phyloP scores from a whole-genome alignment of 805 yeast species.

The Yarrowia divulgata region DNA sequence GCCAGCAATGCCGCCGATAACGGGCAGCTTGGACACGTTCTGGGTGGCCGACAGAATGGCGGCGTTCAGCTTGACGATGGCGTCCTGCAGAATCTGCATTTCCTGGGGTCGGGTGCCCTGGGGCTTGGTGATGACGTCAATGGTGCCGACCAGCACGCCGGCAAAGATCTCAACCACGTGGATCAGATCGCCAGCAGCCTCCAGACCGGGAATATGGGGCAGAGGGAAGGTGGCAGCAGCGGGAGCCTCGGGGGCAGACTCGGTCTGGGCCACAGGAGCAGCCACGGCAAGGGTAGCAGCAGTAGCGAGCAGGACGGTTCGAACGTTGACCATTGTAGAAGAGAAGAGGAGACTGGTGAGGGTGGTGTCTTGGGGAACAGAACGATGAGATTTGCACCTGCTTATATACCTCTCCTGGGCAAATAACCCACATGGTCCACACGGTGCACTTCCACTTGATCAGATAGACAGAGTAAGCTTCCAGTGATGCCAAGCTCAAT shows the following conservation, averaged over 20 bases:
- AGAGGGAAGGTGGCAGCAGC: slow-evolving; percentile 20
- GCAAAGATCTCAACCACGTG: slow-evolving; percentile 30
- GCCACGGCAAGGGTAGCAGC: slow-evolving; percentile 21
- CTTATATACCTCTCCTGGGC: too few relatives aligned
- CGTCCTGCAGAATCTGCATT: slow-evolving; percentile 22
- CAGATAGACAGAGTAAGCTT: not conserved
- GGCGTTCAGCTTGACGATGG: slow-evolving; percentile 21
- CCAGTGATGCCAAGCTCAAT: not conserved
- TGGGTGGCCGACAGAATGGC: slow-evolving; percentile 18
- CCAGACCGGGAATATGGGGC: slow-evolving; percentile 30
- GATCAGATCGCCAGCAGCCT: slow-evolving; percentile 14
- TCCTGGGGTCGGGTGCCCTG: slow-evolving; percentile 34
- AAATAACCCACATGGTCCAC: too few relatives aligned
- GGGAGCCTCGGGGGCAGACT: not conserved
- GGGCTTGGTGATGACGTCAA: slow-evolving; percentile 31
- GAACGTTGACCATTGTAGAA: slow-evolving; percentile 14
- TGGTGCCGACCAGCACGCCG: slow-evolving; percentile 13
- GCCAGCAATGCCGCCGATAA: slow-evolving; percentile 26
- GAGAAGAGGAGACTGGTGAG: not conserved
- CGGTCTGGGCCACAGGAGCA: slow-evolving; percentile 12
- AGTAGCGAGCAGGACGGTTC: slow-evolving; percentile 6
- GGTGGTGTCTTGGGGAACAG: not conserved
- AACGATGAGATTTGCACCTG: too few relatives aligned
- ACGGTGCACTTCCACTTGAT: not conserved
- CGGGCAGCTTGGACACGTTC: slow-evolving; percentile 14